Conservation (phyloP, 768 basidiomycete species). For the Macrolepiota dolichaula region DNA sequence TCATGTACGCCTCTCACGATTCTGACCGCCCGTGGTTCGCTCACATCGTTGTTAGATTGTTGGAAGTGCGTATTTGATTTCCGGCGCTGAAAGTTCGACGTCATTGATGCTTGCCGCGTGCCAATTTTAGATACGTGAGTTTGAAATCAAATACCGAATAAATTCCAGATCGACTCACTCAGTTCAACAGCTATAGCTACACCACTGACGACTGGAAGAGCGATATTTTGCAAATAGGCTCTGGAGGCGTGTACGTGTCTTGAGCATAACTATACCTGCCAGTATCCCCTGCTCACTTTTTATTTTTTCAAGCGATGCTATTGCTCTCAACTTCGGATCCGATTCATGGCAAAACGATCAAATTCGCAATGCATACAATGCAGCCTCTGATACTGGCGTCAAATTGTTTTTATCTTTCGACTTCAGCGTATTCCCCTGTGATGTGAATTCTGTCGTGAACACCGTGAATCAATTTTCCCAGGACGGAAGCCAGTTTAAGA, state of each 20-base stretch:
- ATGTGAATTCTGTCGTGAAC: conserved; percentile 36
- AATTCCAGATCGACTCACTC: neutral
- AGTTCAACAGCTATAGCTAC: conserved; percentile 33
- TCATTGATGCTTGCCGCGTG: conserved; percentile 3
- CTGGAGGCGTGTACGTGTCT: conserved; percentile 37
- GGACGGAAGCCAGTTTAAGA: conserved; percentile 53
- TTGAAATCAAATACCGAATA: neutral
- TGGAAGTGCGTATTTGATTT: conserved; percentile 33
- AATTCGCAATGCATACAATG: conserved; percentile 47
- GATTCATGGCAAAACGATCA: conserved; percentile 49
- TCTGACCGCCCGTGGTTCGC: neutral
- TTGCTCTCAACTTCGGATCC: conserved; percentile 61
- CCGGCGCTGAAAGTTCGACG: neutral
- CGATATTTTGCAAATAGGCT: conserved; percentile 38
- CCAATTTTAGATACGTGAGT: conserved; percentile 39
- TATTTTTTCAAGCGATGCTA: conserved; percentile 40
- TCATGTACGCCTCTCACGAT: conserved; percentile 30
- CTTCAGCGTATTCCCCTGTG: conserved; percentile 49
- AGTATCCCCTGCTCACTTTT: neutral
- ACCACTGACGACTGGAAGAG: conserved; percentile 35
- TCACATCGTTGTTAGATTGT: conserved; percentile 31
- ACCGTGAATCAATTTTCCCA: conserved; percentile 42
- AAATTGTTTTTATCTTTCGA: conserved; percentile 61
- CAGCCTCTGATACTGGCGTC: conserved; percentile 40
- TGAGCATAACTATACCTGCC: neutral